phyloP scores from a whole-genome alignment of 2,329 filamentous ascomycete genomes.

The Talaromyces amestolkiae region DNA sequence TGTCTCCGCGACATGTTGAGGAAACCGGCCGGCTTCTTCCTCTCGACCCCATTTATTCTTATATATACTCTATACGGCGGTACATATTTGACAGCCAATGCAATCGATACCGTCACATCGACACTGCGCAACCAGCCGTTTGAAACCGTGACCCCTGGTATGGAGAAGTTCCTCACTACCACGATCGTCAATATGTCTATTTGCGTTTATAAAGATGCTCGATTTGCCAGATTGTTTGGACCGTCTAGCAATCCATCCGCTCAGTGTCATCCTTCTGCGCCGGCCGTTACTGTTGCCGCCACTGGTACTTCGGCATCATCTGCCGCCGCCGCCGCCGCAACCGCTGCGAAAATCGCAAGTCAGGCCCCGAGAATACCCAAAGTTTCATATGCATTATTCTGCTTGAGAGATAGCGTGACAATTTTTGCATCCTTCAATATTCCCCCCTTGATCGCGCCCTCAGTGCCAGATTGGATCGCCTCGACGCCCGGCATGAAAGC shows the following conservation, averaged over 20 bases:
- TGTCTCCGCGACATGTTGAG: slow-evolving; percentile 41
- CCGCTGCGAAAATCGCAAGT: slow-evolving; percentile 22
- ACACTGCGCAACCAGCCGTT: slow-evolving; percentile 60
- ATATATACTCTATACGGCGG: slow-evolving; percentile 70
- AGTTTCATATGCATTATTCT: slow-evolving; percentile 74
- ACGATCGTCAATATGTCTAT: slow-evolving; percentile 79
- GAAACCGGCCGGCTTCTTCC: slow-evolving; percentile 44
- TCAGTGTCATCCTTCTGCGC: slow-evolving; percentile 45
- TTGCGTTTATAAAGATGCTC: slow-evolving; percentile 85
- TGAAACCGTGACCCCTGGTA: slow-evolving; percentile 65
- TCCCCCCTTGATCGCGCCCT: slow-evolving; percentile 72
- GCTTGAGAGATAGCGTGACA: slow-evolving; percentile 77
- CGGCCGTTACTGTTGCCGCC: slow-evolving; percentile 17
- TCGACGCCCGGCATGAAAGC: slow-evolving; percentile 49
- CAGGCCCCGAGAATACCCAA: slow-evolving; percentile 56
- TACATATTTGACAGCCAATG: slow-evolving; percentile 86
- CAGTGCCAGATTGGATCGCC: slow-evolving; percentile 56
- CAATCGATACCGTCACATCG: slow-evolving; percentile 75
- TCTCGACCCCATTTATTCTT: slow-evolving; percentile 49
- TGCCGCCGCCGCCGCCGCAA: slow-evolving; percentile 16
- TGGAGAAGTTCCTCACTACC: slow-evolving; percentile 76
- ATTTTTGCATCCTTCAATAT: slow-evolving; percentile 93
- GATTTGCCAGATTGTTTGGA: slow-evolving; percentile 80
- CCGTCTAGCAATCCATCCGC: slow-evolving; percentile 52
- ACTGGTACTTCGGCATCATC: slow-evolving; percentile 9